Evolutionary conservation across 805 yeast genomes (phyloP).

Genomic region (Nakazawaea anatomiae): DNA sequence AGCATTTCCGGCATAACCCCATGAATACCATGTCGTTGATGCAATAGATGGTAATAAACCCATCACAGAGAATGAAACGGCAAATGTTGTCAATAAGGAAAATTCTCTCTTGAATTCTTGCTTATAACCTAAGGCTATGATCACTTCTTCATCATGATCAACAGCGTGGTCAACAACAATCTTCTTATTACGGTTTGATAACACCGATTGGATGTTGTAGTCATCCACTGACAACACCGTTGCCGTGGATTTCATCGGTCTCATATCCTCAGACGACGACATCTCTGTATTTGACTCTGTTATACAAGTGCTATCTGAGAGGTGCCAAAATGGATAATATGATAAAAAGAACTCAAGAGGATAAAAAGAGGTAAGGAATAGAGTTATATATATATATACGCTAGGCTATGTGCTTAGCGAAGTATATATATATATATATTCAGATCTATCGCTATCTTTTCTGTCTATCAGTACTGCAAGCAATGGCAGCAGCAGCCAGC

Average conservation of each 20-base stretch:
- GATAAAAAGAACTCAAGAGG: too few species aligned
- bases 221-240: conserved; percentile 24
- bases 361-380: too few species aligned
- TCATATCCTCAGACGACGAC: neutral
- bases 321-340: too few species aligned
- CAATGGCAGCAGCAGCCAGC: too few species aligned
- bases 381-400: too few species aligned
- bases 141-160: conserved; percentile 45
- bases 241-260: conserved; percentile 18
- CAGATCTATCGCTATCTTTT: too few species aligned
- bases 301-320: too few species aligned
- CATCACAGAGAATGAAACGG: conserved; percentile 60
- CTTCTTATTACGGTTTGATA: conserved; percentile 16
- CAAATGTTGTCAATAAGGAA: conserved; percentile 47
- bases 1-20: conserved; percentile 55
- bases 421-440: too few species aligned
- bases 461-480: too few species aligned
- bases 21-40: conserved; percentile 54
- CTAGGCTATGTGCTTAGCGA: too few species aligned
- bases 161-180: conserved; percentile 40
- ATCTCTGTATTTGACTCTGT: neutral
- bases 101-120: conserved; percentile 63
- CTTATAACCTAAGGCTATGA: conserved; percentile 55
- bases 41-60: conserved; percentile 65
- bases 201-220: conserved; percentile 19